Base-by-base conservation (phyloP, 73 alveolate species). In the Paramecium sonneborni region DNA sequence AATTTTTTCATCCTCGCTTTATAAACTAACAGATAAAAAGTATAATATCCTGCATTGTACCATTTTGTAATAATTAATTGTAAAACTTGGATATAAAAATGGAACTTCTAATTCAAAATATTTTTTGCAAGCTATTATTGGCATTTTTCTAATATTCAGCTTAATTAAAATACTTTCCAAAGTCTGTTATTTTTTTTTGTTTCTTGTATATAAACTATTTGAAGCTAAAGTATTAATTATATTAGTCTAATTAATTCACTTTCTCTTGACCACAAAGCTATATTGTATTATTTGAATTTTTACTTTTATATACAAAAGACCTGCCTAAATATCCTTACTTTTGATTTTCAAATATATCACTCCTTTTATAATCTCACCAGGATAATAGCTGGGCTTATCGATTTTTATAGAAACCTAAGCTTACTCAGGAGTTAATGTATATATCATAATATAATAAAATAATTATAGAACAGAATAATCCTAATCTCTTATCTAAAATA, bases 61-160 rank as follows among this genome's bases (percentile, higher is more conserved):
- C 32, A 37, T 8, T 41, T 79, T 79, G 48, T 46, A 79, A 44
- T 79, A 79, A 43, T 79, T 79, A 4, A 79, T 44, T 11, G 44
- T 30, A 44, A 79, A 79, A 79, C 90, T 79, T 10, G 90, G 90
- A 23, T 39, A 46, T 26, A 23, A 30, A 6, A 9, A 24, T 5
- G 90, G 90, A 39, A 79, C 44, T 23, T 43, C 90, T 24, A 79
- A 43, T 26, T 46, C 74, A 79, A 79, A 79, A 39, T 79, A 43
- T 79, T 79, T 79, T 23, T 79, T 43, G 39, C 44, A 23, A 21
- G 69, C 90, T 23, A 79, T 20, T 7, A 18, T 38, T 18, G 90
- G 90, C 48, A 79, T 14, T 30, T 32, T 39, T 23, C 90, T 52
- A 52, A 52, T 18, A 52, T 52, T 18, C 68, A 18, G 34, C 32